Percentiles rank a stretch among this genome's conserved stretches.
Evolutionary conservation across 768 basidiomycete species (phyloP).

Genomic region (Leccinum disarticulatum): DNA sequence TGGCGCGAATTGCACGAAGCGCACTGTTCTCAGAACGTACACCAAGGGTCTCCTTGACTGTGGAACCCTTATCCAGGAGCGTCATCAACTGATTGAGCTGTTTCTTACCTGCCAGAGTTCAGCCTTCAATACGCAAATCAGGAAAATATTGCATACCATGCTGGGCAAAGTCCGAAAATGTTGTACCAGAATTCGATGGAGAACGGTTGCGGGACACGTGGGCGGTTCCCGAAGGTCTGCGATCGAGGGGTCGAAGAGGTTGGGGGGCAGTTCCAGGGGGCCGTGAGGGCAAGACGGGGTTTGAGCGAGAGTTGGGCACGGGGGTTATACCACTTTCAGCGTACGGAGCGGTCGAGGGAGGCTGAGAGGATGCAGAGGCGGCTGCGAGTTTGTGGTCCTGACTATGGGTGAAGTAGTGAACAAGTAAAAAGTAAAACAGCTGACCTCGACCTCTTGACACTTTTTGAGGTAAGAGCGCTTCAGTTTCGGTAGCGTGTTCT

Average conservation of each 20-base stretch:
- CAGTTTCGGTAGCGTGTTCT: slow-evolving; percentile 74
- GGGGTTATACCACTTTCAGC: slow-evolving; percentile 32
- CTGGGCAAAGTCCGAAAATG: slow-evolving; percentile 85
- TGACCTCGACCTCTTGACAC: slow-evolving; percentile 84
- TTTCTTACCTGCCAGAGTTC: slow-evolving; percentile 60
- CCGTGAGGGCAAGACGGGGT: slow-evolving; percentile 45
- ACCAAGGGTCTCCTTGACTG: slow-evolving; percentile 58
- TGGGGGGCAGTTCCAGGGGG: slow-evolving; percentile 69
- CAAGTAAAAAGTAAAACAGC: slow-evolving; percentile 12
- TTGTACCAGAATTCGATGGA: slow-evolving; percentile 75
- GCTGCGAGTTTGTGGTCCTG: slow-evolving; percentile 66
- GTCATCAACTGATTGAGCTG: slow-evolving; percentile 85
- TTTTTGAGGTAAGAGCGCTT: slow-evolving; percentile 81
- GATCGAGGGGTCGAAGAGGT: slow-evolving; percentile 71
- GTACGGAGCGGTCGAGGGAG: slow-evolving; percentile 32
- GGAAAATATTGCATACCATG: slow-evolving; percentile 49
- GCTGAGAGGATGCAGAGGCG: slow-evolving; percentile 32
- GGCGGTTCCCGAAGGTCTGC: slow-evolving; percentile 64
- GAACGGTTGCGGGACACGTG: slow-evolving; percentile 63
- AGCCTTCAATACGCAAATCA: not conserved
- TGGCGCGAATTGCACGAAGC: slow-evolving; percentile 74
- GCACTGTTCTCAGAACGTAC: slow-evolving; percentile 62
- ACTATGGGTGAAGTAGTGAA: slow-evolving; percentile 8
- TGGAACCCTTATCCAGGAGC: slow-evolving; percentile 75
- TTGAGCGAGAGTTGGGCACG: slow-evolving; percentile 42